Base-by-base conservation (phyloP, 345 rosid genomes). In the Citrus inodora region DNA sequence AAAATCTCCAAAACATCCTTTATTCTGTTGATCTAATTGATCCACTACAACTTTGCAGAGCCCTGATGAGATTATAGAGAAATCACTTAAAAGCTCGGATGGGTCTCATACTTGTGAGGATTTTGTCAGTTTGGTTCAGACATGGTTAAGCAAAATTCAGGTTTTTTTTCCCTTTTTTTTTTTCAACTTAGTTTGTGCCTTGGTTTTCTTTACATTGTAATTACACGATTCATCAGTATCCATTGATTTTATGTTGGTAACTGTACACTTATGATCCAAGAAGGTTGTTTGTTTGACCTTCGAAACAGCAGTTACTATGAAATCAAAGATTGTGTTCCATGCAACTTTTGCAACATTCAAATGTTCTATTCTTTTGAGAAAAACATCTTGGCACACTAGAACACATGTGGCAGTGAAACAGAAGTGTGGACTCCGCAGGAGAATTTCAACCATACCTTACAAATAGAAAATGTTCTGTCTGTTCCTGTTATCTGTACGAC, bases 41-140 rank as follows among this genome's bases (percentile, higher is more conserved):
- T 71, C 48, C 27, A 22, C 62, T 35, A 19, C 59, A 69, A 48
- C 67, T 70, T 80, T 88, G 83, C 90, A 96, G 98, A 86, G 92
- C 83, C 89, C 87, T 73, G 97, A 94, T 87, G 99, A 96, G 85
- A 94, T 96, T 79, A 72, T 85, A 27, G 92, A 90, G 65, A 96
- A 87, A 79, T 85, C 84, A 13, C 88, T 94, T 61, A 73, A 24
- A 58, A 90, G 94, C 75, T 82, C 67, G 76, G 92, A 94, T 90
- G 95, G 95, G 46, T 85, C 91, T 67, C 77, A 70, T 78, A 87
- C 81, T 66, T 92, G 97, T 80, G 94, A 92, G 86, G 98, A 96
- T 85, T 94, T 96, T 80, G 95, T 94, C 72, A 70, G 80, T 80
- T 86, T 90, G 75, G 99, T 86, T 61, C 97, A 91, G 85, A 79